A percentile compares a stretch with the other conserved stretches of the same genome.
These are phyloP conservation scores for Apodospora peruviana DNA, from an alignment of 495 filamentous ascomycete species.

Conservation along the genomic window DNA sequence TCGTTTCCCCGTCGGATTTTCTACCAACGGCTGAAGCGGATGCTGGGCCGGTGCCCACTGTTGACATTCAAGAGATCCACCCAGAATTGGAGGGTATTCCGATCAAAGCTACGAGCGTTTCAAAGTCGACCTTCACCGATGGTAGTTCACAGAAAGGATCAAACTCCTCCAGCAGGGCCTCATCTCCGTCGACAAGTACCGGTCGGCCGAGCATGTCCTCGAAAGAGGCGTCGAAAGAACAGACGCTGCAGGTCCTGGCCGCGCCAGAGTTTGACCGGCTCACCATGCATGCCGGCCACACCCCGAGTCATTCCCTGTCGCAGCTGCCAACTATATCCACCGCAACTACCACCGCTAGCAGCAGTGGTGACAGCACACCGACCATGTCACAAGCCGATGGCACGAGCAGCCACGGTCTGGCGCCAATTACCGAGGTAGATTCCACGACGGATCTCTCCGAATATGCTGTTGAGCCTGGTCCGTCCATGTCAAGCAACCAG, in stretches of 20 bases:
- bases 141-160: slow-evolving; percentile 14
- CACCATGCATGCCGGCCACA: slow-evolving; percentile 46
- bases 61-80: slow-evolving; percentile 41
- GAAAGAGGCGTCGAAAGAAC: slow-evolving; percentile 23
- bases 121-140: slow-evolving; percentile 39
- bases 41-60: slow-evolving; percentile 23
- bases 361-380: slow-evolving; percentile 36
- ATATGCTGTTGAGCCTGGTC: background rate
- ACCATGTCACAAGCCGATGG: slow-evolving; percentile 20
- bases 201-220: slow-evolving; percentile 6
- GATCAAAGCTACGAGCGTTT: slow-evolving; percentile 32
- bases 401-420: slow-evolving; percentile 7
- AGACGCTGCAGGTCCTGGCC: slow-evolving; percentile 34
- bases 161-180: slow-evolving; percentile 15
- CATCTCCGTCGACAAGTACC: slow-evolving; percentile 14
- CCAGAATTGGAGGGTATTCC: slow-evolving; percentile 42
- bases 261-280: slow-evolving; percentile 36
- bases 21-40: no score
- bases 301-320: slow-evolving; percentile 42
- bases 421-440: slow-evolving; percentile 6
- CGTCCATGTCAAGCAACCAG: background rate
- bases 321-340: slow-evolving; percentile 34
- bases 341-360: slow-evolving; percentile 27
- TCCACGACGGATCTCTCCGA: background rate
- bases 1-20: no score